A percentile compares a stretch with the other conserved stretches of the same genome.
Evolutionary conservation across 306 rosid species (phyloP).

Genomic region (Pyrus communis): DNA sequence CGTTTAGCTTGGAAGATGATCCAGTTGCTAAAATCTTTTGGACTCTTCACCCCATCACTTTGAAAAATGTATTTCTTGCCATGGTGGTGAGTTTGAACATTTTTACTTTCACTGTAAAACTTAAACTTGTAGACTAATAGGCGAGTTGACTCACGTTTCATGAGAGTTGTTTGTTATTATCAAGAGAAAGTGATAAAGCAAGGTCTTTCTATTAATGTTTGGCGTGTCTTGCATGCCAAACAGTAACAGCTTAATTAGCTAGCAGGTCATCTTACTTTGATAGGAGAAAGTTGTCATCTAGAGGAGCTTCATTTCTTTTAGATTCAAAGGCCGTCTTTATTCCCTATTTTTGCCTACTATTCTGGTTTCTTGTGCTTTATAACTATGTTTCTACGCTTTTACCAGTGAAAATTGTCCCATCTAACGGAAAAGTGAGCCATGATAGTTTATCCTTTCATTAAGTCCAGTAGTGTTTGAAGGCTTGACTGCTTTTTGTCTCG

Average conservation of each 20-base stretch:
- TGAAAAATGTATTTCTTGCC: conserved; percentile 61
- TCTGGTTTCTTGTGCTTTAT: neutral
- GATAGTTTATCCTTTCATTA: neutral
- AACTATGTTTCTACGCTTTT: neutral
- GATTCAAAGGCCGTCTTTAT: neutral
- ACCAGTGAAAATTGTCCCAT: neutral
- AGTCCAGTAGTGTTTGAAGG: neutral
- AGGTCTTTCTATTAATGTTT: neutral
- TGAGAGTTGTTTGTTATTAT: neutral
- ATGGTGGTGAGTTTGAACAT: conserved; percentile 63
- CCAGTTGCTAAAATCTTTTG: conserved; percentile 59
- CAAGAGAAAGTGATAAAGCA: neutral
- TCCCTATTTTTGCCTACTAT: neutral
- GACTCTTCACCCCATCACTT: conserved; percentile 47
- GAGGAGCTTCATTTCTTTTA: neutral
- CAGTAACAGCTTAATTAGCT: neutral
- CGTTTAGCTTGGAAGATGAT: conserved; percentile 52
- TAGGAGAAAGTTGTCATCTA: neutral
- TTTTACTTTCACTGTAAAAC: conserved; percentile 2
- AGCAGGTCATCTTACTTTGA: neutral
- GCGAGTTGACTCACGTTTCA: neutral
- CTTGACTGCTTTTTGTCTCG: neutral
- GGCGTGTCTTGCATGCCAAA: neutral
- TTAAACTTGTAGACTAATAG: conserved; percentile 5
- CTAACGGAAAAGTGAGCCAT: neutral